Base-by-base conservation (phyloP, 169 alveolate species). In the Cyclospora cayetanensis region DNA sequence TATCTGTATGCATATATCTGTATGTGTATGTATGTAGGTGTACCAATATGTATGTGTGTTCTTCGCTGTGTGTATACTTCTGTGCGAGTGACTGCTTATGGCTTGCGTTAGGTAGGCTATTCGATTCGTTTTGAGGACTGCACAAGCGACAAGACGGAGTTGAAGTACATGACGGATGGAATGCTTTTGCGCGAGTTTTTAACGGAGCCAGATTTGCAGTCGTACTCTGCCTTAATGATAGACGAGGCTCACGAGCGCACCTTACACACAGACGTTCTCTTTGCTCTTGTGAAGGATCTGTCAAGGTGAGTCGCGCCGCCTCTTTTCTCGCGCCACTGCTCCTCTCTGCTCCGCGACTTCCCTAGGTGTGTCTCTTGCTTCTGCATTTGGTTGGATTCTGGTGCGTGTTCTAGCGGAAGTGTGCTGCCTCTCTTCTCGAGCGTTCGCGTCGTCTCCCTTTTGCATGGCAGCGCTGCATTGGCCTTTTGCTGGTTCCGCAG, bases 231-330 rank as follows among this genome's bases (percentile, higher is more conserved):
- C 29, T 89, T 99, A 80, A 97, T 99, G 94, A 96, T 99, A 35
- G 99, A 99, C 96, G 99, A 99, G 95, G 99, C 99, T 20, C 99
- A 99, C 95, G 99, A 99, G 96, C 97, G 99, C 93, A 98, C 99
- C 15, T 96, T 99, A 35, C 99, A 98, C 92, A 99, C 99, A 11
- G 99, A 99, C 97, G 97, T 99, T 29, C 97, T 99, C 79, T 98
- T 99, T 91, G 99, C 99, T 0, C 95, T 99, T 70, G 97, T 98
- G 39, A 99, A 99, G 94, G 99, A 99, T 95, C 94, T 99, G 70
- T 93, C 95, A 66, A 82, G 96, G 88, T 95, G 84, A 91, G 4
- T 31, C 52, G 0, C 89, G 18, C 53, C 89, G 3, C 3, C 27
- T 22, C 4, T 2, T 34, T 15, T 31, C 70, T 37, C 0, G 66